Base-by-base conservation (phyloP, 1,139 yeast species). In the Lodderomyces metapsilosis region DNA sequence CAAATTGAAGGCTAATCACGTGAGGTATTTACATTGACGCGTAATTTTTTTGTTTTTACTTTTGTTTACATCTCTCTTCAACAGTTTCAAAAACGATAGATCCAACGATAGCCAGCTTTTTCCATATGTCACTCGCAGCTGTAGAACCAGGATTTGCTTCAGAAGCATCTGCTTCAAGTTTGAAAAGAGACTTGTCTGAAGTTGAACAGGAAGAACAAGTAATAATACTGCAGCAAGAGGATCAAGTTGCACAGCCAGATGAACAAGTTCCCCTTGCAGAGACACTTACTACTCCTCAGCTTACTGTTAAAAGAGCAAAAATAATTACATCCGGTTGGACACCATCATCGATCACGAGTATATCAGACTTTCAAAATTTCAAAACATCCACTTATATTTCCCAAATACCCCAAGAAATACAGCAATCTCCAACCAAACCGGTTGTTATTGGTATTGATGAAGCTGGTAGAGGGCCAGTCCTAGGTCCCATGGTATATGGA, bases 401-500 rank as follows among this genome's bases (percentile, higher is more conserved):
- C 4, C 56, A 51, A 1, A 52, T 67, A 8, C 75, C 75, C 0
- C 24, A 31, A 8, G 46, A 39, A 3, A 50, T 67, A 9, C 20
- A 22, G 13, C 43, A 48, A 17, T 48, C 56, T 30, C 46, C 52
- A 5, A 31, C 46, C 3, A 58, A 52, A 9, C 54, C 64, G 0
- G 64, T 71, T 3, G 78, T 88, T 1, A 62, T 92, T 11, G 98
- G 98, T 3, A 95, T 92, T 1, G 98, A 92, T 59, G 99, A 92
- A 60, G 98, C 99, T 0, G 98, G 99, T 0, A 74, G 99, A 50
- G 99, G 99, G 0, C 98, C 99, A 0, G 97, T 94, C 0, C 57
- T 92, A 40, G 95, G 98, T 0, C 95, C 98, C 0, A 94, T 92
- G 98, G 98, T 94, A 1, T 92, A 92, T 55, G 96, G 96, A 1